Base-by-base conservation (phyloP, 805 yeast genomes). In the Saccharomycopsis javanensis region DNA sequence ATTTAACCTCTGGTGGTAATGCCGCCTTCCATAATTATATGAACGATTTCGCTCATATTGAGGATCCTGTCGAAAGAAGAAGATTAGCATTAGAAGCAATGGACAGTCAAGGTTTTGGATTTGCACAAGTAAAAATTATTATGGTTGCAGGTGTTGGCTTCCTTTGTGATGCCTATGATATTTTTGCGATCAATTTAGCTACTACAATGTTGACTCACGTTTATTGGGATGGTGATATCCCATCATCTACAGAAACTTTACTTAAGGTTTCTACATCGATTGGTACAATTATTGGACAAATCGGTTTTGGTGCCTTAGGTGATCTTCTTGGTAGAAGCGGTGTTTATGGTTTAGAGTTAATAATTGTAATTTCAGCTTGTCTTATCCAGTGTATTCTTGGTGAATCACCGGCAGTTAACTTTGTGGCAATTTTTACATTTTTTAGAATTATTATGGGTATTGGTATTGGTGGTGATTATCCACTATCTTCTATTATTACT, bases 391-490 rank as follows among this genome's bases (percentile, higher is more conserved):
- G 94, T 75, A 72, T 79, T 60, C 62, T 85, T 50, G 96, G 96
- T 66, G 67, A 71, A 10, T 80, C 96, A 27, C 79, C 87, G 25
- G 94, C 85, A 62, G 73, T 88, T 59, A 78, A 77, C 67, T 85
- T 88, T 67, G 81, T 81, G 55, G 96, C 94, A 48, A 77, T 88
- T 54, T 76, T 90, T 62, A 74, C 84, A 10, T 83, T 85, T 67
- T 84, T 82, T 75, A 86, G 97, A 81, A 83, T 89, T 63, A 68
- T 89, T 61, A 85, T 84, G 88, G 97, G 97, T 78, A 85, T 90
- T 66, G 97, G 97, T 81, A 90, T 89, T 66, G 97, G 97, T 76
- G 97, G 96, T 79, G 97, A 89, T 75, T 89, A 89, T 72, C 96
- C 97, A 64, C 78, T 90, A 67, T 88, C 96, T 16, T 88, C 96